These are phyloP conservation scores for Chrysosporium queenslandicum DNA, from an alignment of 2,329 filamentous ascomycete genomes.

Conservation along the genomic window DNA sequence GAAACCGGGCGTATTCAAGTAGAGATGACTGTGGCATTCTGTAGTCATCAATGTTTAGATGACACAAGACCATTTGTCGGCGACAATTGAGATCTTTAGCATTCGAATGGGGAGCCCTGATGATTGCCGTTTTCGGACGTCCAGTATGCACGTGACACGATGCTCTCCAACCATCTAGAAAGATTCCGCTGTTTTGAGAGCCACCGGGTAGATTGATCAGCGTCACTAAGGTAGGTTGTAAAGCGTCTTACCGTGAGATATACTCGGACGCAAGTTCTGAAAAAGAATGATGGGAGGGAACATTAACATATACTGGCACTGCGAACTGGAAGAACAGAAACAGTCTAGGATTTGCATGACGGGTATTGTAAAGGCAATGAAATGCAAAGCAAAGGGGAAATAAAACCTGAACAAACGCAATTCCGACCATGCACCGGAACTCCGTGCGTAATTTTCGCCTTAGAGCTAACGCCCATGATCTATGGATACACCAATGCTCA, in stretches of 20 bases:
- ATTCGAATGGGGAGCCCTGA: no score
- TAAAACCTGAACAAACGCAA: background rate
- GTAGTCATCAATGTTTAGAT: conserved; percentile 5
- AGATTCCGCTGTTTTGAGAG: no score
- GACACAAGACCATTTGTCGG: background rate
- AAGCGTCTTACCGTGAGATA: no score
- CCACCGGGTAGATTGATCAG: no score
- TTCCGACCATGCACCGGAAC: conserved; percentile 8
- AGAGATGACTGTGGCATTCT: conserved; percentile 27
- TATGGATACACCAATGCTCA: background rate
- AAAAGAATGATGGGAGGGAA: no score
- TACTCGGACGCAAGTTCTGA: no score
- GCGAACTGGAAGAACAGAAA: no score
- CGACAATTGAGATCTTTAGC: no score
- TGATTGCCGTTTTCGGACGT: background rate
- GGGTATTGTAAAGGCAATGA: background rate
- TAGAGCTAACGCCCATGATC: conserved; percentile 6
- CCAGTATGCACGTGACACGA: no score
- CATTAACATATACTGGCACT: no score
- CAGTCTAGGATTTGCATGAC: background rate
- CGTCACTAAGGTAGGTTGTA: no score
- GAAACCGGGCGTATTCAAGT: conserved; percentile 41
- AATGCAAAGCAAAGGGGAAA: background rate
- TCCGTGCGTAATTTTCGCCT: conserved; percentile 2
- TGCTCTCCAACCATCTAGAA: no score